Conservation (phyloP, 2,329 filamentous ascomycete genomes). For the Botryosphaeria agaves region DNA sequence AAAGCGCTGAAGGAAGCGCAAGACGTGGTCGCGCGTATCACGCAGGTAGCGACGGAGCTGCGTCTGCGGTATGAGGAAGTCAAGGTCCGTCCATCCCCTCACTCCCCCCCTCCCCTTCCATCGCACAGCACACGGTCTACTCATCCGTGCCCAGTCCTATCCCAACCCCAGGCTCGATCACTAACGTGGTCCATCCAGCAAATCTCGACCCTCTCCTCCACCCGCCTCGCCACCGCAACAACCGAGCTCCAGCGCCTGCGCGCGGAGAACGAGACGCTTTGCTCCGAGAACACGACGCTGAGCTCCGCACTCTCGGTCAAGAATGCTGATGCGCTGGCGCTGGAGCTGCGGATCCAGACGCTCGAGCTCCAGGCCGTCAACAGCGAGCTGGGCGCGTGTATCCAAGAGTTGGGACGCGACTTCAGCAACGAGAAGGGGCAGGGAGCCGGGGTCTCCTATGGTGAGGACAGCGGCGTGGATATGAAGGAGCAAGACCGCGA, state of each 20-base stretch:
- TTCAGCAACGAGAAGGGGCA: conserved; percentile 16
- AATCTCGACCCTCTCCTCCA: conserved; percentile 12
- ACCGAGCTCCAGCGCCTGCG: conserved; percentile 13
- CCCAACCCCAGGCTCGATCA: background rate
- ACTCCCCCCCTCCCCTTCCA: too few relatives aligned
- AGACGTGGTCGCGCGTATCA: conserved; percentile 12
- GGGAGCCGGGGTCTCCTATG: background rate
- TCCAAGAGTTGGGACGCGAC: conserved; percentile 17
- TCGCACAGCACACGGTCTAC: too few relatives aligned
- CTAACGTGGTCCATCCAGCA: conserved; percentile 7
- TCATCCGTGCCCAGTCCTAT: background rate
- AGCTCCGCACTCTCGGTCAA: conserved; percentile 19
- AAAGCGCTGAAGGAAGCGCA: conserved; percentile 12
- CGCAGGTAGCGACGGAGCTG: conserved; percentile 13
- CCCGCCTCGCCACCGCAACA: conserved; percentile 13
- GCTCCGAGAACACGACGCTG: conserved; percentile 19
- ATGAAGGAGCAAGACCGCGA: conserved; percentile 3
- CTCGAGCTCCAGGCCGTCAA: conserved; percentile 15
- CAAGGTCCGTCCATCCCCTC: background rate
- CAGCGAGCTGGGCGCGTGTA: conserved; percentile 9
- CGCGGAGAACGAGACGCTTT: conserved; percentile 19
- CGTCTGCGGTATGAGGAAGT: conserved; percentile 14
- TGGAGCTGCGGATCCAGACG: conserved; percentile 20
- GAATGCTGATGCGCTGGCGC: conserved; percentile 19
- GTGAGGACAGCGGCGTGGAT: conserved; percentile 6